Evolutionary conservation across 805 yeast species (phyloP).

Genomic region (Saccharomycopsis sp.): DNA sequence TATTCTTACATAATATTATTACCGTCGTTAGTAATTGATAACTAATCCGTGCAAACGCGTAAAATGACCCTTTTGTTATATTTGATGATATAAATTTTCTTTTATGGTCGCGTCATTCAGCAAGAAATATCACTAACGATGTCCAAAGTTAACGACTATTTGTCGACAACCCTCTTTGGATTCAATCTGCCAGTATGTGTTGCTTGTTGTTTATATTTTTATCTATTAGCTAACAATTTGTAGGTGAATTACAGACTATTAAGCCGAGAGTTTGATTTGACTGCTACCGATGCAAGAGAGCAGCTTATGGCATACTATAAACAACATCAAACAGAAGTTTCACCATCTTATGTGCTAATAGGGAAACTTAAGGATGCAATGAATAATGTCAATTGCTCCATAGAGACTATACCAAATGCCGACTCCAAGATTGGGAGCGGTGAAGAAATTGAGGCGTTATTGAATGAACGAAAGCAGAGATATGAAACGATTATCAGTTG

Average conservation of each 20-base stretch:
- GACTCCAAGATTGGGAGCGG: conserved; percentile 13
- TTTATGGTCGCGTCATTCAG: neutral
- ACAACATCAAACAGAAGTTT: conserved; percentile 31
- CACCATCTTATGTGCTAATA: conserved; percentile 36
- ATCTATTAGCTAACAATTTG: neutral
- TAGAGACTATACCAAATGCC: conserved; percentile 1
- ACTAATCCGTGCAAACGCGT: neutral
- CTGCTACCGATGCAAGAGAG: conserved; percentile 34
- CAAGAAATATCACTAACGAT: neutral
- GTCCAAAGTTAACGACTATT: neutral
- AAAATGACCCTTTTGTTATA: neutral
- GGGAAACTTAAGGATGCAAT: conserved; percentile 28
- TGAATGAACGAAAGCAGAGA: conserved; percentile 25
- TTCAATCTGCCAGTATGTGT: conserved; percentile 10
- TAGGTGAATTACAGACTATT: conserved; percentile 36
- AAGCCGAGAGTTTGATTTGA: conserved; percentile 34
- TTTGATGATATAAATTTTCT: neutral
- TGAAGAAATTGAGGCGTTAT: conserved; percentile 24
- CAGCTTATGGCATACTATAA: conserved; percentile 34
- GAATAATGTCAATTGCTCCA: conserved; percentile 21
- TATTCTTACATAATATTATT: neutral
- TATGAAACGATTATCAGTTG: conserved; percentile 31
- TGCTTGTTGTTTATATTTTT: neutral
- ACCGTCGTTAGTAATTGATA: neutral
- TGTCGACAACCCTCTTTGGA: conserved; percentile 1